These are phyloP conservation scores for Pseudogymnoascus sp. DNA, from an alignment of 2,329 filamentous ascomycete genomes.

Conservation along the genomic window DNA sequence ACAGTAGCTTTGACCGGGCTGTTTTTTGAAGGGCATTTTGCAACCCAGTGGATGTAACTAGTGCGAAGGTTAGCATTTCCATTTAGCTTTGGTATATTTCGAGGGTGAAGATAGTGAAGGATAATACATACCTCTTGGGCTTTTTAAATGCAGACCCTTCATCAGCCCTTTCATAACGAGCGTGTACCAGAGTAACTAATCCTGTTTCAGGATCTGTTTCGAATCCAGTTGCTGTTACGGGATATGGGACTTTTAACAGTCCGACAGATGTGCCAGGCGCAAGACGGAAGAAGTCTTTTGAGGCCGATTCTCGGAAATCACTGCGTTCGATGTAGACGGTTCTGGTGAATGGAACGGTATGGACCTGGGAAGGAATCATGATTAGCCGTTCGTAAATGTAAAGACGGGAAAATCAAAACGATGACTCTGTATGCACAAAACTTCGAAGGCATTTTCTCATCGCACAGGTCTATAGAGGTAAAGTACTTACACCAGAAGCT, in stretches of 20 bases:
- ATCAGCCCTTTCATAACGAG: constrained; percentile 60
- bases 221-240: constrained; percentile 63
- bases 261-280: constrained; percentile 70
- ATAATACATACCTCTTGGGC: background rate
- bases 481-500: background rate
- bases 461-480: background rate
- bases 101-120: background rate
- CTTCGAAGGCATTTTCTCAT: background rate
- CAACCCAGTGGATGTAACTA: constrained; percentile 87
- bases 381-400: constrained; percentile 43
- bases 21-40: constrained; percentile 58
- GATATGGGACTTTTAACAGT: constrained; percentile 63
- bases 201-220: constrained; percentile 59
- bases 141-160: background rate
- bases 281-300: constrained; percentile 70
- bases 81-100: constrained; percentile 29
- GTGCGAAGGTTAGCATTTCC: constrained; percentile 70
- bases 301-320: constrained; percentile 70
- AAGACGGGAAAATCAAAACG: constrained; percentile 61
- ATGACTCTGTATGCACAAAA: constrained; percentile 46
- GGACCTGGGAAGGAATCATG: constrained; percentile 38
- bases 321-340: constrained; percentile 79
- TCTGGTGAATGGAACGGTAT: constrained; percentile 60
- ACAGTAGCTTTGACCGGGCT: constrained; percentile 58
- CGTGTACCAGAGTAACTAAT: constrained; percentile 59